A percentile compares a stretch with the other conserved stretches of the same genome.
These are phyloP conservation scores for Botrytis byssoidea DNA, from an alignment of 2,329 filamentous ascomycete species.

Conservation along the genomic window DNA sequence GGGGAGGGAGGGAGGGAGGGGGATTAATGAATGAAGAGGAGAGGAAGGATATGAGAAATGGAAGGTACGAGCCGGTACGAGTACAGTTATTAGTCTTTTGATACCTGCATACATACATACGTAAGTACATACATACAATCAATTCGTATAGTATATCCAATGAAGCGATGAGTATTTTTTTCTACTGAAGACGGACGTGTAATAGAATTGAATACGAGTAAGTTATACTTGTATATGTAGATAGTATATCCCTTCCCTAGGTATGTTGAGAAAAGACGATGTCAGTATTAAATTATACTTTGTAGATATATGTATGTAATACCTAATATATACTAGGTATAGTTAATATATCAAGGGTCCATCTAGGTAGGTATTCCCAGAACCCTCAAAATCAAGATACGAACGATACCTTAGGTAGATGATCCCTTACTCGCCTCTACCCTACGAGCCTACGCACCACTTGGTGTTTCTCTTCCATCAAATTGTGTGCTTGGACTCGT, in stretches of 20 bases:
- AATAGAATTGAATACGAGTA: neutral
- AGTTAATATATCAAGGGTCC: too few species aligned
- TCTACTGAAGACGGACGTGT: neutral
- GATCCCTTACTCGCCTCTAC: neutral
- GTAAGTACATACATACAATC: neutral
- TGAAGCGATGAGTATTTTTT: neutral
- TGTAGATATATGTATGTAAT: neutral
- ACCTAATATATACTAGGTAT: too few species aligned
- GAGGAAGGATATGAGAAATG: neutral
- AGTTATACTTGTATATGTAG: neutral
- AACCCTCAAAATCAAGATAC: too few species aligned
- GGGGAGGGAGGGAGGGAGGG: neutral
- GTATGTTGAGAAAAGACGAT: neutral
- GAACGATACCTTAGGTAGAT: neutral
- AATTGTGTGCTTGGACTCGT: neutral
- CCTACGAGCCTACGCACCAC: too few species aligned
- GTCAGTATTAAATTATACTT: neutral
- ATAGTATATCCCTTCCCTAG: neutral
- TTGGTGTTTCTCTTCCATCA: neutral
- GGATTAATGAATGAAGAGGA: neutral
- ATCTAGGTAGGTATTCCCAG: too few species aligned
- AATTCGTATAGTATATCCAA: neutral
- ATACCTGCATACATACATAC: neutral
- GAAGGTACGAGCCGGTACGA: neutral
- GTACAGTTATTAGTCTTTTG: neutral